Evolutionary conservation across 75 land plant species (phyloP).

Genomic region (Sequoiadendron giganteum): DNA sequence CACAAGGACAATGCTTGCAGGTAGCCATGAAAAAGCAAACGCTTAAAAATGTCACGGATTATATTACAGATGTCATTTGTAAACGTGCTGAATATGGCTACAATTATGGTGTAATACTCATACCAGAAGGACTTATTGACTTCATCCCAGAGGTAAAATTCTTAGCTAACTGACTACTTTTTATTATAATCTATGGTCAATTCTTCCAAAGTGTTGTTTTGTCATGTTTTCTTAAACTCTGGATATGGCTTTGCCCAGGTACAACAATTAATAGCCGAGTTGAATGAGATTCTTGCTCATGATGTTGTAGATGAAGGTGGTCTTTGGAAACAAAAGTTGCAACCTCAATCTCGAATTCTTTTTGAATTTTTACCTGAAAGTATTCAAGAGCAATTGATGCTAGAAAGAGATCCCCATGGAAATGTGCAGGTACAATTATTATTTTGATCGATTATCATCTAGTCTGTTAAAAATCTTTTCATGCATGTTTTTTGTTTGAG

Average conservation of each 20-base stretch:
- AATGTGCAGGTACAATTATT: constrained; percentile 77
- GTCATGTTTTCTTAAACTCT: background rate
- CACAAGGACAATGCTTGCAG: constrained; percentile 30
- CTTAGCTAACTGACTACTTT: background rate
- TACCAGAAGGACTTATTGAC: constrained; percentile 96
- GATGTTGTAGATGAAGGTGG: constrained; percentile 78
- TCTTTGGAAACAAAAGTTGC: constrained; percentile 81
- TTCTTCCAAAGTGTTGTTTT: background rate
- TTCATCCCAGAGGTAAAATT: constrained; percentile 86
- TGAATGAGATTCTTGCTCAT: constrained; percentile 92
- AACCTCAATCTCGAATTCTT: constrained; percentile 48
- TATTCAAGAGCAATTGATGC: constrained; percentile 86
- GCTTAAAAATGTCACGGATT: constrained; percentile 81
- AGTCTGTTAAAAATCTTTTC: background rate
- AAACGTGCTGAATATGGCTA: constrained; percentile 80
- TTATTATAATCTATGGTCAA: background rate
- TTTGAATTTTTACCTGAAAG: constrained; percentile 81
- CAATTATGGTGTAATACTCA: constrained; percentile 96
- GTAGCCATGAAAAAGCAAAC: constrained; percentile 78
- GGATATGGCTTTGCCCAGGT: constrained; percentile 46
- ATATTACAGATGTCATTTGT: constrained; percentile 79
- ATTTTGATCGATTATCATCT: background rate
- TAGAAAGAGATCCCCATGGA: constrained; percentile 98
- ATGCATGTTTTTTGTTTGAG: background rate
- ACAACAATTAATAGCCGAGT: constrained; percentile 83